Evolutionary conservation across 2,329 filamentous ascomycete genomes (phyloP).

Genomic region (Cladophialophora psammophila): DNA sequence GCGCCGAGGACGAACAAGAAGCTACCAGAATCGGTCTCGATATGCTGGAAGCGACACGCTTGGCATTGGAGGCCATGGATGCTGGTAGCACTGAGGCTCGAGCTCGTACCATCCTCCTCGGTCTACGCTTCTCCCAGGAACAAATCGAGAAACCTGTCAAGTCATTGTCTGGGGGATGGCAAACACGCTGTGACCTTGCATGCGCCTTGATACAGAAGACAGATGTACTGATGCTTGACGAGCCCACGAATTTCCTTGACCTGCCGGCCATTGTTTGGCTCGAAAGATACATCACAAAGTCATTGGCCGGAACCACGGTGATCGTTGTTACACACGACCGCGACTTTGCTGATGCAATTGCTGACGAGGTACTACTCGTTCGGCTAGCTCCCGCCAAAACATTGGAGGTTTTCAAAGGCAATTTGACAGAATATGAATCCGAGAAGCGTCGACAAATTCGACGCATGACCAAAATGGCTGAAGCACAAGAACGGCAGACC

Average conservation of each 20-base stretch:
- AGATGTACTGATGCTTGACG: constrained; percentile 82
- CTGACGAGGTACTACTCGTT: constrained; percentile 76
- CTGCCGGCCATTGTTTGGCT: constrained; percentile 85
- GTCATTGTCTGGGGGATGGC: constrained; percentile 77
- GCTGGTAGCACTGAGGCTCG: constrained; percentile 38
- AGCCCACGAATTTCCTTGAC: constrained; percentile 87
- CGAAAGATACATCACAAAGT: constrained; percentile 70
- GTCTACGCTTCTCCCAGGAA: constrained; percentile 36
- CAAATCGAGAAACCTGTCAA: constrained; percentile 37
- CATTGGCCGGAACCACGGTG: constrained; percentile 65
- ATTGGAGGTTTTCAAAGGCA: constrained; percentile 77
- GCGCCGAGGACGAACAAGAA: constrained; percentile 31
- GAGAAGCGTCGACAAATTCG: constrained; percentile 67
- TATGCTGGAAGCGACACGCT: constrained; percentile 37
- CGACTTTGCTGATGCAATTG: constrained; percentile 78
- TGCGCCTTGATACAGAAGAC: constrained; percentile 72
- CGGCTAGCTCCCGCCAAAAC: constrained; percentile 66
- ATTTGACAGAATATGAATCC: constrained; percentile 74
- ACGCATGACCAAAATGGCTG: constrained; percentile 76
- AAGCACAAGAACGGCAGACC: constrained; percentile 80
- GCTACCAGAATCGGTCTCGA: constrained; percentile 34
- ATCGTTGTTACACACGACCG: constrained; percentile 83
- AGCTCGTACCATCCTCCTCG: constrained; percentile 35
- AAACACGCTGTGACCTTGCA: constrained; percentile 72
- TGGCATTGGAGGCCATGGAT: constrained; percentile 38